phyloP scores from a whole-genome alignment of 345 rosid species.

The Gossypium australe region DNA sequence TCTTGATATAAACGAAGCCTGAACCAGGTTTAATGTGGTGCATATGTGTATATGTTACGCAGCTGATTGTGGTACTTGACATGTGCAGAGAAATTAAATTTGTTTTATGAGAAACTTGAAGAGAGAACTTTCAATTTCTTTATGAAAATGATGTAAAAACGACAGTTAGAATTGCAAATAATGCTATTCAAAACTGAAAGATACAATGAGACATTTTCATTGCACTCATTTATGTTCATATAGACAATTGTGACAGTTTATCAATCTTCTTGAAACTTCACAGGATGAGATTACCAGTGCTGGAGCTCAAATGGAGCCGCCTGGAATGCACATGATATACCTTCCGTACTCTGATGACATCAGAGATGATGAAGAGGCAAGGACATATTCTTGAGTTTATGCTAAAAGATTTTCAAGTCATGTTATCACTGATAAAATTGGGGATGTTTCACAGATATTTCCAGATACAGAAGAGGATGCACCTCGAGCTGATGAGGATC shows the following conservation, averaged over 20 bases:
- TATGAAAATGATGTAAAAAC: neutral
- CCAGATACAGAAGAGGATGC: conserved; percentile 32
- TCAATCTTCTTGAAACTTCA: conserved; percentile 14
- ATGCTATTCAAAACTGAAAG: neutral
- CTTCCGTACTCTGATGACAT: conserved; percentile 91
- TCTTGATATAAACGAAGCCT: neutral
- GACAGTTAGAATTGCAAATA: neutral
- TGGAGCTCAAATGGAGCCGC: conserved; percentile 87
- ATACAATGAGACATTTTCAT: neutral
- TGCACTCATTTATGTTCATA: neutral
- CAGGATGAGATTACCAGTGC: conserved; percentile 75
- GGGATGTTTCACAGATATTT: conserved; percentile 44
- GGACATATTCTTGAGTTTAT: conserved; percentile 22
- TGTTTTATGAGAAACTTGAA: neutral
- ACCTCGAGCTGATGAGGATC: conserved; percentile 72
- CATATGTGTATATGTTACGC: neutral
- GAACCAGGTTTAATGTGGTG: neutral
- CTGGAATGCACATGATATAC: conserved; percentile 93
- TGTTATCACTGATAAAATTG: conserved; percentile 20
- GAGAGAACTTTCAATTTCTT: neutral
- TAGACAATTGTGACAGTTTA: neutral
- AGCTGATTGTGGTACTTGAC: neutral
- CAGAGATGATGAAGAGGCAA: conserved; percentile 80
- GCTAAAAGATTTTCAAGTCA: conserved; percentile 11
- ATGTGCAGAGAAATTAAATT: neutral